Base-by-base conservation (phyloP, 2,329 filamentous ascomycete species). In the Coleophoma cylindrospora region DNA sequence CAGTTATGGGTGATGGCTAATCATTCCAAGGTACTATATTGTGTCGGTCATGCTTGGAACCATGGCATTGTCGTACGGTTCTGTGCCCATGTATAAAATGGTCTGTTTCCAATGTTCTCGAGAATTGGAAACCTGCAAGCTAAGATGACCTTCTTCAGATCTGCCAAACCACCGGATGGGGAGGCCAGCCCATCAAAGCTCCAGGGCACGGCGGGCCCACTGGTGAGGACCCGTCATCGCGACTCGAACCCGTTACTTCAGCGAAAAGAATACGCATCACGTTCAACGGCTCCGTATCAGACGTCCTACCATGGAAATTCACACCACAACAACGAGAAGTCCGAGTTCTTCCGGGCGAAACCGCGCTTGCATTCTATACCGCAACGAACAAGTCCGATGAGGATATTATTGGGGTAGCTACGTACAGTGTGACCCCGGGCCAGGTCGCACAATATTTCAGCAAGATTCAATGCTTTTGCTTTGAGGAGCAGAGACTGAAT, bases 391-490 rank as follows among this genome's bases (percentile, higher is more conserved):
- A 83, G 57, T 89, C 88, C 53, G 81, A 89, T 56, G 82, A 87
- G 57, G 95, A 99, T 73, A 97, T 99, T 61, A 97, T 99, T 63
- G 94, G 94, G 44, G 91, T 99, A 40, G 94, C 94, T 11, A 99
- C 94, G 8, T 99, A 99, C 71, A 95, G 89, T 64, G 95, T 99
- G 32, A 96, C 92, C 3, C 94, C 94, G 0, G 94, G 83, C 3
- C 94, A 99, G 71, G 91, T 95, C 41, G 92, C 94, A 40, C 91
- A 90, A 1, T 99, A 99, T 69, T 99, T 99, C 66, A 95, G 89
- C 80, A 99, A 99, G 79, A 99, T 99, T 43, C 94, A 99, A 70
- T 99, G 94, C 66, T 99, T 99, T 70, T 99, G 94, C 70, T 99
- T 99, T 63, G 94, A 99, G 73, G 92, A 91, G 70, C 94, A 99